These are phyloP conservation scores for Rosellinia necatrix DNA, from an alignment of 2,329 filamentous ascomycete genomes.

Conservation along the genomic window DNA sequence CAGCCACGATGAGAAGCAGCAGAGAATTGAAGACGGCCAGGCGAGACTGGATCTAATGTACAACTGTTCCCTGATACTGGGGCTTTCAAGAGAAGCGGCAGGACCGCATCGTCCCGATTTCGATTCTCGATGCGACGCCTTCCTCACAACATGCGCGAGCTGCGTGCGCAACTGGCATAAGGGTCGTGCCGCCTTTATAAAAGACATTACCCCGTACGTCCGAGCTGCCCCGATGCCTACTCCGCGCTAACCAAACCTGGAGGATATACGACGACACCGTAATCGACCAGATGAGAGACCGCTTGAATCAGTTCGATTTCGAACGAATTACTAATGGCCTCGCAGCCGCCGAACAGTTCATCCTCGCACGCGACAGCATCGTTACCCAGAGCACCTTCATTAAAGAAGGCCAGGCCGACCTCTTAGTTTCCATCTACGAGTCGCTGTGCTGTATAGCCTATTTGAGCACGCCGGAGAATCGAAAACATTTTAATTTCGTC, in stretches of 20 bases:
- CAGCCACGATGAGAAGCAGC: constrained; percentile 54
- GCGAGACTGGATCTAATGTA: constrained; percentile 65
- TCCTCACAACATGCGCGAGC: constrained; percentile 67
- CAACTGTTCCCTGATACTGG: constrained; percentile 70
- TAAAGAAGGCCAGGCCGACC: constrained; percentile 54
- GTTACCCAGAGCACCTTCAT: constrained; percentile 48
- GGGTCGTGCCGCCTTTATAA: constrained; percentile 65
- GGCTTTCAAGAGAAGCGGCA: constrained; percentile 64
- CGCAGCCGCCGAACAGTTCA: constrained; percentile 57
- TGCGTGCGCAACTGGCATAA: constrained; percentile 78
- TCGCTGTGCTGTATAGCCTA: constrained; percentile 83
- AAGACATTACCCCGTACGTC: constrained; percentile 63
- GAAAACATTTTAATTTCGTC: constrained; percentile 74
- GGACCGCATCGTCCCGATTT: constrained; percentile 66
- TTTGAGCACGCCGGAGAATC: constrained; percentile 60
- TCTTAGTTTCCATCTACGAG: constrained; percentile 84
- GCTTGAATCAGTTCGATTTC: constrained; percentile 65
- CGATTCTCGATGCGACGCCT: constrained; percentile 58
- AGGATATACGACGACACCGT: constrained; percentile 53
- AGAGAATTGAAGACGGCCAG: constrained; percentile 59
- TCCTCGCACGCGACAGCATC: constrained; percentile 48
- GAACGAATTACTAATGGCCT: constrained; percentile 65
- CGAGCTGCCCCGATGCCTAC: not conserved
- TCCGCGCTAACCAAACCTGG: constrained; percentile 16
- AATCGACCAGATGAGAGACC: constrained; percentile 56